Evolutionary conservation across 2,329 filamentous ascomycete genomes (phyloP).

Genomic region (Sclerotinia borealis): DNA sequence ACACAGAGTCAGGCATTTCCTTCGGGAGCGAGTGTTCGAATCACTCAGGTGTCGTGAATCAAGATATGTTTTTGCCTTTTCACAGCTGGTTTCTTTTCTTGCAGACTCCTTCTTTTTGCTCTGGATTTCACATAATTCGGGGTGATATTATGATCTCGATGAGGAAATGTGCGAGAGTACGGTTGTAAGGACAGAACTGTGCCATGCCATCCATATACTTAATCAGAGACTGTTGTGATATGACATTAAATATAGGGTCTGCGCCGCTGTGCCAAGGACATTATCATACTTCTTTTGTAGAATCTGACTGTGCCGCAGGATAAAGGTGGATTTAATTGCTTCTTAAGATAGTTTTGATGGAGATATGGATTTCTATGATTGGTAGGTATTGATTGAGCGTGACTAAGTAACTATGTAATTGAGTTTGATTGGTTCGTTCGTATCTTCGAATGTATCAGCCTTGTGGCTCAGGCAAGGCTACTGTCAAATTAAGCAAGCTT

Average conservation of each 20-base stretch:
- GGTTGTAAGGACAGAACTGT: not conserved
- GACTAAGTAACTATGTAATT: not conserved
- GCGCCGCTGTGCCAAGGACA: not conserved
- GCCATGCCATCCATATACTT: not conserved
- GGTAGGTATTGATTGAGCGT: not conserved
- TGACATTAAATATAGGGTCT: not conserved
- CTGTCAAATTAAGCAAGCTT: too few species aligned
- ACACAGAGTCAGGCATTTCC: conserved; percentile 4
- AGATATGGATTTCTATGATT: not conserved
- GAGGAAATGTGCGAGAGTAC: not conserved
- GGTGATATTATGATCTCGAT: not conserved
- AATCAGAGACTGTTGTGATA: not conserved
- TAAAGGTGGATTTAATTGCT: not conserved
- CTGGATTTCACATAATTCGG: not conserved
- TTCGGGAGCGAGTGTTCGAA: conserved; percentile 13
- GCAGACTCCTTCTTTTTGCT: not conserved
- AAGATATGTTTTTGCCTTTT: not conserved
- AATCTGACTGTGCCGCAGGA: not conserved
- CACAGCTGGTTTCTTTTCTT: too few species aligned
- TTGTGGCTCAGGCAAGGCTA: not conserved
- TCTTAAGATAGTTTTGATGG: not conserved
- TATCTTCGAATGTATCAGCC: not conserved
- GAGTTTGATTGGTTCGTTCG: not conserved
- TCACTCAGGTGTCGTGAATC: not conserved
- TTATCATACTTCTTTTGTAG: not conserved